phyloP scores from a whole-genome alignment of 164 flowering plant genomes.

The Vitis cinerea region DNA sequence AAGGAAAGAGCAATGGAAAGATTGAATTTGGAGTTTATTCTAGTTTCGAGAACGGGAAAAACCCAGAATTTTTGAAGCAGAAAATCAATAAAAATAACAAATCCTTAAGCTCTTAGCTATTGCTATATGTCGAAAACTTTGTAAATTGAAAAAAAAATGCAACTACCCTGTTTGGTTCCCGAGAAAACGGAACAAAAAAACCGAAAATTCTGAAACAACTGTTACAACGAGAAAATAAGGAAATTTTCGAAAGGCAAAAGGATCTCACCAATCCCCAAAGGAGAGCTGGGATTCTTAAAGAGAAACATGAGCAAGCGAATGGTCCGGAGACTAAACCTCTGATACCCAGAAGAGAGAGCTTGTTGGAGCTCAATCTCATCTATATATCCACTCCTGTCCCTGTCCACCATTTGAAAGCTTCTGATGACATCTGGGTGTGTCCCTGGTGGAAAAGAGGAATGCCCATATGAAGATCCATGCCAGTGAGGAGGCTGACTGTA shows the following conservation, averaged over 20 bases:
- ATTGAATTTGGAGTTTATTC: no score
- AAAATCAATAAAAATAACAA: no score
- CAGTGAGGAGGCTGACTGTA: slow-evolving; percentile 3
- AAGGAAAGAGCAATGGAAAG: no score
- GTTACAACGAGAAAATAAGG: background rate
- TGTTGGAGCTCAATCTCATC: slow-evolving; percentile 69
- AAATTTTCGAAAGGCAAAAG: background rate
- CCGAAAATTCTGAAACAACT: background rate
- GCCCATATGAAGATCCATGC: slow-evolving; percentile 20
- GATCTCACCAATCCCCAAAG: slow-evolving; percentile 49
- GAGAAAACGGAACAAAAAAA: no score
- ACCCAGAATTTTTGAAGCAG: no score
- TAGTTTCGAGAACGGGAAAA: no score
- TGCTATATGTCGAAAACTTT: no score
- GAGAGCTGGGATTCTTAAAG: slow-evolving; percentile 48
- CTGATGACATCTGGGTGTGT: slow-evolving; percentile 67
- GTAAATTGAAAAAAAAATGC: no score
- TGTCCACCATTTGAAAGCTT: slow-evolving; percentile 70
- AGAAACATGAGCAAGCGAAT: slow-evolving; percentile 69
- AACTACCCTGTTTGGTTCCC: no score
- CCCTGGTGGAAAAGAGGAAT: slow-evolving; percentile 49
- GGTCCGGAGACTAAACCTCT: slow-evolving; percentile 52
- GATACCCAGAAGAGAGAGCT: slow-evolving; percentile 59
- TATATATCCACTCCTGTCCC: slow-evolving; percentile 70
- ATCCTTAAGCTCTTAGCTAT: no score